Evolutionary conservation across 1,284 basidiomycete species (phyloP).

Genomic region (Leccinum pallidistipes): DNA sequence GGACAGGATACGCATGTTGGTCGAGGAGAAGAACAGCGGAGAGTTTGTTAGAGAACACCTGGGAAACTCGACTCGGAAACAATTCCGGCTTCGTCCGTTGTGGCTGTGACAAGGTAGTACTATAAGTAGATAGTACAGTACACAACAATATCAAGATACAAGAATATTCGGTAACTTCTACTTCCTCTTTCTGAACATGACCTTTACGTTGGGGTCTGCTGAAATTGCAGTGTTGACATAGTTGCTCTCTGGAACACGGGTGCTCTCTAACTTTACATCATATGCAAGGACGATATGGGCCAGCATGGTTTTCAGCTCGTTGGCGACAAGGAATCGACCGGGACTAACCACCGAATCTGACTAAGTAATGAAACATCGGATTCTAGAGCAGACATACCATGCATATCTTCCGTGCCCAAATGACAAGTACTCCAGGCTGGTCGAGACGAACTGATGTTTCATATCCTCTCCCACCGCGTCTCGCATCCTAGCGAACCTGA

Average conservation of each 20-base stretch:
- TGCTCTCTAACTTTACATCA: constrained; percentile 28
- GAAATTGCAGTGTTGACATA: not conserved
- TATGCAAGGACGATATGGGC: constrained; percentile 30
- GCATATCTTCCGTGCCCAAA: constrained; percentile 23
- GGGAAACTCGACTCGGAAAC: constrained; percentile 10
- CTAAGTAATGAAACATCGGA: not conserved
- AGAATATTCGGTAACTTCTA: not conserved
- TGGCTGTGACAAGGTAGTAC: constrained; percentile 6
- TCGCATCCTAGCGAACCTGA: constrained; percentile 30
- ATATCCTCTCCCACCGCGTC: constrained; percentile 13
- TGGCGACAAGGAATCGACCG: constrained; percentile 34
- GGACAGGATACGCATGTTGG: constrained; percentile 50
- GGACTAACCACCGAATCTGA: constrained; percentile 19
- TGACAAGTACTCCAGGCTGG: constrained; percentile 15
- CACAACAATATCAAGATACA: not conserved
- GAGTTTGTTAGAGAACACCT: not conserved
- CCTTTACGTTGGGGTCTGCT: not conserved
- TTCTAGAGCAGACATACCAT: constrained; percentile 13
- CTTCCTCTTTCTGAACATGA: constrained; percentile 13
- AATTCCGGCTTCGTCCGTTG: constrained; percentile 20
- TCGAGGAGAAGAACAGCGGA: constrained; percentile 4
- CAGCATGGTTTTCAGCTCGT: constrained; percentile 30
- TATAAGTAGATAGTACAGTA: too few relatives aligned
- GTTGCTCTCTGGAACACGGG: constrained; percentile 27
- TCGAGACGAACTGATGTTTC: constrained; percentile 22